Percentiles rank a stretch among this genome's conserved stretches.
Conservation (phyloP, 345 rosid species). For the Dimocarpus longan region DNA sequence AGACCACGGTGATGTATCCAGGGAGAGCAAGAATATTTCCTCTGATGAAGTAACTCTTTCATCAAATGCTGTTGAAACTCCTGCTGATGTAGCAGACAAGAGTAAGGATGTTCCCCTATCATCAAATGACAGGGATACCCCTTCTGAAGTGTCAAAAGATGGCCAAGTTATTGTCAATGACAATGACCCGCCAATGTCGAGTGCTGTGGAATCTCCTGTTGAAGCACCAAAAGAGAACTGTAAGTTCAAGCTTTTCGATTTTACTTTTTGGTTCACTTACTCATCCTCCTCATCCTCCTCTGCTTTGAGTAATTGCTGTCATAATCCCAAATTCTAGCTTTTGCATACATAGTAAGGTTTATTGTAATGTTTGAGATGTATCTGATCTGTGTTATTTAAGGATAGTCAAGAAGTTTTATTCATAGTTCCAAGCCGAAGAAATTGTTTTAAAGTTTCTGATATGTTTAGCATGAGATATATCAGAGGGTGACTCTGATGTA, state of each 20-base stretch:
- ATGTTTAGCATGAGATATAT: not conserved
- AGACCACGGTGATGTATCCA: conserved; percentile 20
- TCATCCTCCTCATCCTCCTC: not conserved
- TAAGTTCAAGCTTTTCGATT: conserved; percentile 40
- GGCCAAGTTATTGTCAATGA: conserved; percentile 25
- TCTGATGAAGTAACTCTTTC: conserved; percentile 31
- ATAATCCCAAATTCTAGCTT: not conserved
- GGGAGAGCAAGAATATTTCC: conserved; percentile 20
- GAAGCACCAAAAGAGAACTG: conserved; percentile 45
- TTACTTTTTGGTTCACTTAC: not conserved
- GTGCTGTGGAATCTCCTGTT: conserved; percentile 15
- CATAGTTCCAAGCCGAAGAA: conserved; percentile 14
- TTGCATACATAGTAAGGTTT: not conserved
- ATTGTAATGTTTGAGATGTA: not conserved
- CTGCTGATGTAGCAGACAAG: conserved; percentile 27
- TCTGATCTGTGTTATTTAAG: not conserved
- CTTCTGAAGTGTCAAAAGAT: conserved; percentile 33
- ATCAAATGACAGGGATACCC: conserved; percentile 28
- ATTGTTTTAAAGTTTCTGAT: not conserved
- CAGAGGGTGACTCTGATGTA: not conserved
- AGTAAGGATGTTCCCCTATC: conserved; percentile 30
- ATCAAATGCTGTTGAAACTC: conserved; percentile 22
- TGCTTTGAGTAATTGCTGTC: not conserved
- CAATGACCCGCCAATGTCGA: conserved; percentile 26
- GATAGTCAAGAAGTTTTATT: not conserved